A percentile compares a stretch with the other conserved stretches of the same genome.
Evolutionary conservation across 371 early-diverging fungal genomes (phyloP).

Genomic region (Rhizomucor pusillus): DNA sequence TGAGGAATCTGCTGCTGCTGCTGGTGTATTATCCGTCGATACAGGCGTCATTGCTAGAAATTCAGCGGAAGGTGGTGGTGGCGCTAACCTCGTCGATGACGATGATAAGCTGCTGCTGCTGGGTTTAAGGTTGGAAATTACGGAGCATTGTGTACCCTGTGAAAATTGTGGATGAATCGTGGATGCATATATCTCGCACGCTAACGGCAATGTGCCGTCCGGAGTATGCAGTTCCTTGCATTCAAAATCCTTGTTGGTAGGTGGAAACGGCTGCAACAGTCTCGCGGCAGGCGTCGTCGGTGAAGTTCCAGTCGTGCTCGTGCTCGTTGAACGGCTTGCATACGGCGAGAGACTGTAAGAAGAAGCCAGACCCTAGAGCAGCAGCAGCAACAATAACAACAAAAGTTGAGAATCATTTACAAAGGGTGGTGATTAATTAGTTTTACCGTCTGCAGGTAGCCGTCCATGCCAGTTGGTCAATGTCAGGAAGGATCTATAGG

Average conservation of each 20-base stretch:
- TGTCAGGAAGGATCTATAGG: too few species aligned
- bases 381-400: too few species aligned
- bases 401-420: too few species aligned
- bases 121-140: conserved; percentile 27
- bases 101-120: conserved; percentile 7
- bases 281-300: conserved; percentile 5
- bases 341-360: conserved; percentile 7
- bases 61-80: conserved; percentile 17
- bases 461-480: conserved; percentile 16
- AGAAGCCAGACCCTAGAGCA: neutral
- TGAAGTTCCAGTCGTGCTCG: conserved; percentile 7
- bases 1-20: conserved; percentile 12
- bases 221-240: conserved; percentile 49
- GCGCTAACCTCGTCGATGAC: conserved; percentile 17
- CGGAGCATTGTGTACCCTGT: conserved; percentile 46
- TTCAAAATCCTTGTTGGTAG: conserved; percentile 43
- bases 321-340: conserved; percentile 11
- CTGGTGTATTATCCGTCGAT: conserved; percentile 2
- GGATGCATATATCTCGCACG: conserved; percentile 47
- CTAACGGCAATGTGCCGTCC: conserved; percentile 54
- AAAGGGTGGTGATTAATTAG: conserved; percentile 1
- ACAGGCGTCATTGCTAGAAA: conserved; percentile 10
- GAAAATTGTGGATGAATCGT: conserved; percentile 49
- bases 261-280: conserved; percentile 31
- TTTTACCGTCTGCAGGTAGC: conserved; percentile 29